Base-by-base conservation (phyloP, 345 rosid species). In the Camelina sativa region DNA sequence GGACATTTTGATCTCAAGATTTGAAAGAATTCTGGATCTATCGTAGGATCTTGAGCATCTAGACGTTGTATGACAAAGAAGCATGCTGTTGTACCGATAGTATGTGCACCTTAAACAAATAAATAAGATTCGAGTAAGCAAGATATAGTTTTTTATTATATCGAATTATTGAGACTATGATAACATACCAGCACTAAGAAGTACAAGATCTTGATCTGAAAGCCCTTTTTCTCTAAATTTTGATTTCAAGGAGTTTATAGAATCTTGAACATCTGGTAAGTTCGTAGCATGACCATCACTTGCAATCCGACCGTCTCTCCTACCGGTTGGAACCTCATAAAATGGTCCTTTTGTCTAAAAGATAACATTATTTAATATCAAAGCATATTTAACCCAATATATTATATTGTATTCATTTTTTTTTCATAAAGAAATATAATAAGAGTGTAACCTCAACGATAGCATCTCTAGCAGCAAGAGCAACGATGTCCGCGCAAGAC, bases 401-500 rank as follows among this genome's bases (percentile, higher is more conserved):
- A 13, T 7, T 7, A 28, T 7, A 15, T 3, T 15, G 22, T 32
- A 57, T 32, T 57, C 38, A 32, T 30, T 11, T 0, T 58, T 0
- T 58, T 4, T 0, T 16, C 15, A 58, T 32, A 16, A 58, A 57
- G 11, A 38, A 30, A 1, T 70, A 28, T 11, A 2, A 34, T 6
- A 22, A 41, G 34, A 56, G 63, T 32, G 73, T 69, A 82, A 89
- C 92, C 87, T 62, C 53, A 25, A 11, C 77, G 6, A 82, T 67
- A 44, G 84, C 87, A 47, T 90, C 89, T 73, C 96, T 72, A 30
- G 91, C 88, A 10, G 87, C 92, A 50, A 88, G 82, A 59, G 88
- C 85, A 28, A 88, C 53, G 30, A 83, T 81, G 47, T 88, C 91
- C 0, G 92, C 86, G 20, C 92, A 90, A 32, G 92, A 90, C 62